Base-by-base conservation (phyloP, 2,329 filamentous ascomycete species). In the Botryotinia convoluta region DNA sequence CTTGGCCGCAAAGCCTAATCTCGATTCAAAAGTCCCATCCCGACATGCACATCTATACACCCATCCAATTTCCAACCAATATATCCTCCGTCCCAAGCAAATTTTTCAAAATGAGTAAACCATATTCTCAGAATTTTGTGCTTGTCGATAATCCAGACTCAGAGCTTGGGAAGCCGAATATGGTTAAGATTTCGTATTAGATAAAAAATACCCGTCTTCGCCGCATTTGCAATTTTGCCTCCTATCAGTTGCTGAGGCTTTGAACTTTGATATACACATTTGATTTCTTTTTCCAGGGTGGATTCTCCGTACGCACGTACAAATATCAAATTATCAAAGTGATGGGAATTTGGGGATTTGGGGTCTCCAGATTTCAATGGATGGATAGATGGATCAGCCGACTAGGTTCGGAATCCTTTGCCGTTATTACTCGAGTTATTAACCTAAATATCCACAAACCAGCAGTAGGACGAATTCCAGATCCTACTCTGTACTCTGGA, bases 371-470 rank as follows among this genome's bases (percentile, higher is more conserved):
- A 64, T 48, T 48, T 35, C 14, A 45, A 64, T 42, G 37, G 60
- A 44, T n/a, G 35, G n/a, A 42, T 35, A 4, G n/a, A 45, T 44
- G 39, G 37, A 59, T 69, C 67, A 59, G 18, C 67, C 51, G 65
- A 69, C 67, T 39, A 60, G 67, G 26, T 39, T 69, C 67, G 67
- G 67, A 32, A 69, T 69, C 51, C 67, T 69, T 69, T 54, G n/a
- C 67, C 67, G 67, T 44, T 32, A 59, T 57, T 69, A 68, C 51
- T 57, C 51, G 51, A 57, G n/a, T n/a, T 51, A 18, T 29, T 29
- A 26, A 29, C n/a, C n/a, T 57, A 4, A 29, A 29, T 57, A 57
- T 57, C 51, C 51, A 57, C 51, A 57, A 57, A 3, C 51, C 51
- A 29, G 51, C 51, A 57, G 51, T 29, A 57, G 51, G 51, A 57